phyloP scores from a whole-genome alignment of 352 stramenopile species.

The Phytopythium chamaehyphon region DNA sequence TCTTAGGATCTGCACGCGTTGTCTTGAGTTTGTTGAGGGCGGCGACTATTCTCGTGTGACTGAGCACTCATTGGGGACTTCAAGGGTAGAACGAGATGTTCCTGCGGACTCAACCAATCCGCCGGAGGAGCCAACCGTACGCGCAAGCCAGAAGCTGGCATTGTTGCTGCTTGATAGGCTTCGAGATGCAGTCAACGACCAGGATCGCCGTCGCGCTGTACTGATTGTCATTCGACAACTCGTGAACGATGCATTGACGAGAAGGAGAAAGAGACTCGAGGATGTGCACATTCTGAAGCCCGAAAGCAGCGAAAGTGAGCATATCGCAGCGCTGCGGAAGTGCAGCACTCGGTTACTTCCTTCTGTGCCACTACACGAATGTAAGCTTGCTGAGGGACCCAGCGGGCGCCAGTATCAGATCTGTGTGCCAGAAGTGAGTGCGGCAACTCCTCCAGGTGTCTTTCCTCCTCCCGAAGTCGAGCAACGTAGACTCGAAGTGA shows the following conservation, averaged over 20 bases:
- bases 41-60: constrained; percentile 36
- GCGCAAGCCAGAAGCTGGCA: constrained; percentile 15
- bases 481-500: constrained; percentile 17
- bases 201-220: constrained; percentile 27
- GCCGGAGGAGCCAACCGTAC: not conserved
- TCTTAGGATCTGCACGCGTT: constrained; percentile 38
- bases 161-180: constrained; percentile 18
- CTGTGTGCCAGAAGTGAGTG: not conserved
- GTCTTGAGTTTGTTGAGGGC: constrained; percentile 43
- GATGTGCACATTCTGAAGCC: constrained; percentile 10
- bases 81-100: constrained; percentile 17
- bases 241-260: constrained; percentile 15
- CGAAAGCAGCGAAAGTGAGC: constrained; percentile 18
- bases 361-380: constrained; percentile 26
- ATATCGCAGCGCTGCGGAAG: constrained; percentile 14
- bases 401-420: constrained; percentile 34
- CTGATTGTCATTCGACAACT: constrained; percentile 49
- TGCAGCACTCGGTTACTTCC: constrained; percentile 5
- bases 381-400: constrained; percentile 41
- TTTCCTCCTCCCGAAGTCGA: constrained; percentile 16
- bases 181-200: constrained; percentile 12
- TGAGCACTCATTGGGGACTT: constrained; percentile 8
- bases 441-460: too few species aligned
- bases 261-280: not conserved
- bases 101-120: constrained; percentile 1